Evolutionary conservation across 148 eudicot species (phyloP).

Genomic region (Arctostaphylos glauca): DNA sequence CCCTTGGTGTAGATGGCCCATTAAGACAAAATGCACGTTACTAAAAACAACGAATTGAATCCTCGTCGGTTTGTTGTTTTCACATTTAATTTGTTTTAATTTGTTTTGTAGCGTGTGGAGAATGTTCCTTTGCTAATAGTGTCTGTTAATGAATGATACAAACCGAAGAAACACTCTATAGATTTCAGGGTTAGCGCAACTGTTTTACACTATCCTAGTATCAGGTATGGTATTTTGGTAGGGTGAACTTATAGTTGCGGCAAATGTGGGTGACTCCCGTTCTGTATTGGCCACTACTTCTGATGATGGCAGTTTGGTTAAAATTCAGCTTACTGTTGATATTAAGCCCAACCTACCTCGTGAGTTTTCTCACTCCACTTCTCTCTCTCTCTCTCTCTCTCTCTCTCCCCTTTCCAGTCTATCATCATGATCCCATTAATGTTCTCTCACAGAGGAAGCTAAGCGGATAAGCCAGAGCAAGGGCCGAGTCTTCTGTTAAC

Average conservation of each 20-base stretch:
- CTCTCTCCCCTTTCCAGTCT: not conserved
- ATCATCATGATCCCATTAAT: not conserved
- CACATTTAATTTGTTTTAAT: no score
- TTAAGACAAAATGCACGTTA: no score
- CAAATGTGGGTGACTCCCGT: constrained; percentile 93
- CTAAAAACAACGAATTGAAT: not conserved
- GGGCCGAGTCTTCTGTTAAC: constrained; percentile 69
- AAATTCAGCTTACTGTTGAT: constrained; percentile 81
- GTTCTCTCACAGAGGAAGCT: constrained; percentile 67
- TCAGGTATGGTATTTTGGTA: constrained; percentile 24
- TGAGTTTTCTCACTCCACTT: constrained; percentile 31
- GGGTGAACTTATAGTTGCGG: constrained; percentile 67
- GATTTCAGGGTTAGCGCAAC: not conserved
- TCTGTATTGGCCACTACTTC: constrained; percentile 81
- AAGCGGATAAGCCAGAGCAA: constrained; percentile 73
- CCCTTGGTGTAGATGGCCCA: no score
- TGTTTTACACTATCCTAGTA: not conserved
- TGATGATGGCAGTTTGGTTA: constrained; percentile 60
- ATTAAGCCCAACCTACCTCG: constrained; percentile 92
- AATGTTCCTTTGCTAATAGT: not conserved
- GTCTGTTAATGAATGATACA: not conserved
- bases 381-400: constrained; percentile 15
- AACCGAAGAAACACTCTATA: not conserved
- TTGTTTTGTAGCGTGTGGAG: not conserved
- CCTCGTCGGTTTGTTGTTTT: no score